Evolutionary conservation across 2,329 filamentous ascomycete genomes (phyloP).

Genomic region (Aureobasidium sp.): DNA sequence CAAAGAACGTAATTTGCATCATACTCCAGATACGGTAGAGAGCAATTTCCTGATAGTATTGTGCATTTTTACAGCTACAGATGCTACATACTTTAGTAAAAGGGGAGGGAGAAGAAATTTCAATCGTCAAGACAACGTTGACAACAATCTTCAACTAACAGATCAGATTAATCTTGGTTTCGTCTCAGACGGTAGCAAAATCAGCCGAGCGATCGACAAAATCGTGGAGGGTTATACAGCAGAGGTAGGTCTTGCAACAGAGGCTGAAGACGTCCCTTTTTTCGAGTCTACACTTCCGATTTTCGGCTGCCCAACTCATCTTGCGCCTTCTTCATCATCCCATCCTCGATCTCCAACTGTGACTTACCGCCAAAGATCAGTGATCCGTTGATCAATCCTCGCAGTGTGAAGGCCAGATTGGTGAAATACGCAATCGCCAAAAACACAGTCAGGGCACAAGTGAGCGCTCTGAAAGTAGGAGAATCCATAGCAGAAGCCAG

Average conservation of each 20-base stretch:
- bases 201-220: too few species aligned
- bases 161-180: too few species aligned
- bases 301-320: not conserved
- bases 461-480: conserved; percentile 15
- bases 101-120: not conserved
- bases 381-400: conserved; percentile 11
- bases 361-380: conserved; percentile 16
- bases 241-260: too few species aligned
- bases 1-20: too few species aligned
- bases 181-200: too few species aligned
- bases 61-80: not conserved
- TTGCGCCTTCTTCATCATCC: conserved; percentile 15
- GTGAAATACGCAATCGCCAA: conserved; percentile 13
- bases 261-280: too few species aligned
- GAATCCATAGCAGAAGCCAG: conserved; percentile 17
- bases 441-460: conserved; percentile 12
- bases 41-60: not conserved
- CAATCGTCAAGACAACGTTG: too few species aligned
- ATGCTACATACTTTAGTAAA: not conserved
- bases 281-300: not conserved
- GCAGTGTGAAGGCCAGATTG: conserved; percentile 15
- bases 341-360: conserved; percentile 11
- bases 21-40: too few species aligned
- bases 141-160: too few species aligned
- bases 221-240: too few species aligned